Evolutionary conservation across 2,329 filamentous ascomycete genomes (phyloP).

Genomic region (Colletotrichum agaves): DNA sequence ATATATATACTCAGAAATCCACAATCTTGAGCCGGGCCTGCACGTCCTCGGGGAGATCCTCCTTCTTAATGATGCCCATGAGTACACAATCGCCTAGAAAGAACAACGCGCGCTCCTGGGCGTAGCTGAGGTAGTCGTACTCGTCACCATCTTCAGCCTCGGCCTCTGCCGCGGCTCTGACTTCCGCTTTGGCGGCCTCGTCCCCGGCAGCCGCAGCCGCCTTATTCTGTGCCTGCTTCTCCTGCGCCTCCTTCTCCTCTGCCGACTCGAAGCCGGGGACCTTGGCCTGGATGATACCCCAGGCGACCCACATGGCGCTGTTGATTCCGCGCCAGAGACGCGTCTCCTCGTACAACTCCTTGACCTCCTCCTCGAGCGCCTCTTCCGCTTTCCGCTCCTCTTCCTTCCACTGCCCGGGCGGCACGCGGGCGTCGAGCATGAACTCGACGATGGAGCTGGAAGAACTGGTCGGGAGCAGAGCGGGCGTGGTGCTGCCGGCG

Average conservation of each 20-base stretch:
- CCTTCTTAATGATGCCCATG: slow-evolving; percentile 77
- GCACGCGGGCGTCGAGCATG: slow-evolving; percentile 81
- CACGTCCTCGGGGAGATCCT: slow-evolving; percentile 80
- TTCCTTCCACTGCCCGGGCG: slow-evolving; percentile 66
- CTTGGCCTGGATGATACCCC: slow-evolving; percentile 96
- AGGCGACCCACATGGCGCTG: slow-evolving; percentile 91
- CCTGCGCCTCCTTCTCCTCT: slow-evolving; percentile 39
- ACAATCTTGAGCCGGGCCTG: slow-evolving; percentile 74
- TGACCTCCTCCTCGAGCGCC: slow-evolving; percentile 73
- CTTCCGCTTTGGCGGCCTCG: slow-evolving; percentile 43
- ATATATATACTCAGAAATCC: slow-evolving; percentile 59
- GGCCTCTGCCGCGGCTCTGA: slow-evolving; percentile 41
- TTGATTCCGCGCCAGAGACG: slow-evolving; percentile 88
- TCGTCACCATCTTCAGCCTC: slow-evolving; percentile 70
- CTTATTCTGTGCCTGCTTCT: slow-evolving; percentile 44
- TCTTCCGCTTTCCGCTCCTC: slow-evolving; percentile 72
- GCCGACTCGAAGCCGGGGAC: slow-evolving; percentile 75
- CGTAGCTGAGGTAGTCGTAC: slow-evolving; percentile 94
- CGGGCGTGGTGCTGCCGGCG: slow-evolving; percentile 46
- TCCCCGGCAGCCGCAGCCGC: slow-evolving; percentile 36
- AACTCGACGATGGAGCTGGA: slow-evolving; percentile 73
- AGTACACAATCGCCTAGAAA: slow-evolving; percentile 92
- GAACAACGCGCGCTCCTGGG: slow-evolving; percentile 89
- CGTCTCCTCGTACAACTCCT: slow-evolving; percentile 80
- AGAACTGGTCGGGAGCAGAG: slow-evolving; percentile 50